Percentiles rank a stretch among this genome's conserved stretches.
Conservation (phyloP, 148 eudicot species). For the Cornus florida region DNA sequence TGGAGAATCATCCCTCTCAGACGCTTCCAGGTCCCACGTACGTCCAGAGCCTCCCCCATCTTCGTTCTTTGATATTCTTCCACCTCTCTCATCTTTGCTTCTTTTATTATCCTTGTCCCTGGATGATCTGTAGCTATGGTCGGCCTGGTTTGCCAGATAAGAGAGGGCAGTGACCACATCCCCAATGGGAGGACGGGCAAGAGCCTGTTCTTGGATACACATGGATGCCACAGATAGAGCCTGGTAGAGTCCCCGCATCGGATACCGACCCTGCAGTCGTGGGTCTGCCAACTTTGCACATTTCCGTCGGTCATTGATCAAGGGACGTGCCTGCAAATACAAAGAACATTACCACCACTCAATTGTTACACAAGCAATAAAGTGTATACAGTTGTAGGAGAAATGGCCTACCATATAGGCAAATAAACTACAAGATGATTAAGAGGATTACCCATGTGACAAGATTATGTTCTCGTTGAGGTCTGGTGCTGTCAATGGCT, state of each 20-base stretch:
- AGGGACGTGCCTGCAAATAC: constrained; percentile 70
- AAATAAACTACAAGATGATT: not conserved
- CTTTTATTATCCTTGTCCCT: constrained; percentile 37
- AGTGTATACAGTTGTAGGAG: not conserved
- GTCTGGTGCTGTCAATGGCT: constrained; percentile 67
- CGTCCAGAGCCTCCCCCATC: constrained; percentile 62
- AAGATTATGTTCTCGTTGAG: constrained; percentile 82
- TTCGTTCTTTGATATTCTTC: constrained; percentile 49
- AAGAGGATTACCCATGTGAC: constrained; percentile 72
- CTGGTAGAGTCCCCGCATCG: constrained; percentile 78
- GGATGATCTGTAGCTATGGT: constrained; percentile 15
- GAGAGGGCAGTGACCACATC: constrained; percentile 94
- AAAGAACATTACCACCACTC: not conserved
- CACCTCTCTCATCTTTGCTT: constrained; percentile 46
- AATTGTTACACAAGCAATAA: not conserved
- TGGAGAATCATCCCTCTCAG: constrained; percentile 74
- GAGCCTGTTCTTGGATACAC: constrained; percentile 87
- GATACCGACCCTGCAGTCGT: constrained; percentile 61
- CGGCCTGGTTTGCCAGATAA: constrained; percentile 75
- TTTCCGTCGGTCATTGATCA: constrained; percentile 69
- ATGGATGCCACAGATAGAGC: constrained; percentile 90
- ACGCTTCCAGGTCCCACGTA: constrained; percentile 70
- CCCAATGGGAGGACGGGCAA: constrained; percentile 77
- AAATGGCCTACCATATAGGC: not conserved
- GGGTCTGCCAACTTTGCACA: constrained; percentile 74